Evolutionary conservation across 2,329 filamentous ascomycete species (phyloP).

Genomic region (Colletotrichum sp.): DNA sequence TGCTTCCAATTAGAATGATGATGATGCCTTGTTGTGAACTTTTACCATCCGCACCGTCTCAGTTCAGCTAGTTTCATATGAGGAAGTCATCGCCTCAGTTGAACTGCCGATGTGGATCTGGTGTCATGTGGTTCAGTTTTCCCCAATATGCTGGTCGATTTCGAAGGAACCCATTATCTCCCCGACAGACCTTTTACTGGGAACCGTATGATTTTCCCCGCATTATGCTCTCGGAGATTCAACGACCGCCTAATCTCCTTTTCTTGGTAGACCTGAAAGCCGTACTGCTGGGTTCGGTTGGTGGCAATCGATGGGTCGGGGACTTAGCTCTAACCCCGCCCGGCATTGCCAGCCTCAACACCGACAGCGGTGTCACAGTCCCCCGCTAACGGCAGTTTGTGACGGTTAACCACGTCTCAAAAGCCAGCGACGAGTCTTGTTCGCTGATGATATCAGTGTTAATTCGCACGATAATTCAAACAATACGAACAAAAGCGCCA

Average conservation of each 20-base stretch:
- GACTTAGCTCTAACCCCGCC: background rate
- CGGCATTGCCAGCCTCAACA: background rate
- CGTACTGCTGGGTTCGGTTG: background rate
- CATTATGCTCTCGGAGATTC: background rate
- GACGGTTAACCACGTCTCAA: background rate
- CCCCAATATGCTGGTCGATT: background rate
- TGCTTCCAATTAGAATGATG: background rate
- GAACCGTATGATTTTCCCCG: background rate
- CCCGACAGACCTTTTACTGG: background rate
- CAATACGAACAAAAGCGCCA: slow-evolving; percentile 12
- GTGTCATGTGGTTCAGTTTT: background rate
- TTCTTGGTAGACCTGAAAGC: background rate
- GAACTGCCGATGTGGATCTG: background rate
- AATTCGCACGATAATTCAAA: background rate
- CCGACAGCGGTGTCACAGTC: background rate
- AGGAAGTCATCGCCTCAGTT: background rate
- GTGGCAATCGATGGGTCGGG: background rate
- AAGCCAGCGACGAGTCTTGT: background rate
- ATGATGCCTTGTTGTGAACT: background rate
- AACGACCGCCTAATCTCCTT: background rate
- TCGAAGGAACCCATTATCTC: background rate
- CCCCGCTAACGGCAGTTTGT: background rate
- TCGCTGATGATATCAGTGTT: background rate
- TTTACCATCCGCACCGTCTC: background rate
- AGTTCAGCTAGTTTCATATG: background rate